Percentiles rank a stretch among this genome's conserved stretches.
phyloP scores from a whole-genome alignment of 164 flowering plant species.

The Warburgia ugandensis region DNA sequence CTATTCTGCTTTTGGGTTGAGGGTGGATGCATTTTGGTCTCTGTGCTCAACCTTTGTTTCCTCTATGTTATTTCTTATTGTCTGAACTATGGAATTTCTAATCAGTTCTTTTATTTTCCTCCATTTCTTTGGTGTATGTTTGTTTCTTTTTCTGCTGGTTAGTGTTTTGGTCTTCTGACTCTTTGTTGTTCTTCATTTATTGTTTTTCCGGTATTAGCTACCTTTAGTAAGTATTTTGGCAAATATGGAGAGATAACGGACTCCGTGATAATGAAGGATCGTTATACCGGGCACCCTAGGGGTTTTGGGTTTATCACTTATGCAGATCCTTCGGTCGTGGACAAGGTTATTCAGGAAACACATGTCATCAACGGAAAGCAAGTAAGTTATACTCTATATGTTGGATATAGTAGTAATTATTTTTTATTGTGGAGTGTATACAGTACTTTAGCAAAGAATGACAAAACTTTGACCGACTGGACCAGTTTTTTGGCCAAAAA shows the following conservation, averaged over 20 bases:
- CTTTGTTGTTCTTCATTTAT: not conserved
- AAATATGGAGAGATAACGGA: constrained; percentile 85
- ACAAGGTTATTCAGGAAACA: constrained; percentile 67
- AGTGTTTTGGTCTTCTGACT: not conserved
- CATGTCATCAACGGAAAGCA: constrained; percentile 81
- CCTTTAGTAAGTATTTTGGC: constrained; percentile 70
- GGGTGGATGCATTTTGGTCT: too few relatives aligned
- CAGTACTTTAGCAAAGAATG: too few relatives aligned
- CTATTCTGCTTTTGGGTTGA: not conserved
- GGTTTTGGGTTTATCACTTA: constrained; percentile 95
- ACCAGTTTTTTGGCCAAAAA: too few relatives aligned
- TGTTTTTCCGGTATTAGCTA: constrained; percentile 21
- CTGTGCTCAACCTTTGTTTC: too few relatives aligned
- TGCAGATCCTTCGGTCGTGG: constrained; percentile 90
- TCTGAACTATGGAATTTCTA: too few relatives aligned
- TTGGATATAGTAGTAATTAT: too few relatives aligned
- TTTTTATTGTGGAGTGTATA: too few relatives aligned
- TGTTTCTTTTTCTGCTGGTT: not conserved
- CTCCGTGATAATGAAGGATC: constrained; percentile 90
- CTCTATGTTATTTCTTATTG: not conserved
- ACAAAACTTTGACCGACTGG: too few relatives aligned
- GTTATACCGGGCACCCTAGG: constrained; percentile 63
- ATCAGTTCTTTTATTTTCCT: too few relatives aligned
- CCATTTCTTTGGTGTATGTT: too few relatives aligned
- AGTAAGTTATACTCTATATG: constrained; percentile 35